Conservation (phyloP, 2,329 filamentous ascomycete genomes). For the Colletotrichum sp. region DNA sequence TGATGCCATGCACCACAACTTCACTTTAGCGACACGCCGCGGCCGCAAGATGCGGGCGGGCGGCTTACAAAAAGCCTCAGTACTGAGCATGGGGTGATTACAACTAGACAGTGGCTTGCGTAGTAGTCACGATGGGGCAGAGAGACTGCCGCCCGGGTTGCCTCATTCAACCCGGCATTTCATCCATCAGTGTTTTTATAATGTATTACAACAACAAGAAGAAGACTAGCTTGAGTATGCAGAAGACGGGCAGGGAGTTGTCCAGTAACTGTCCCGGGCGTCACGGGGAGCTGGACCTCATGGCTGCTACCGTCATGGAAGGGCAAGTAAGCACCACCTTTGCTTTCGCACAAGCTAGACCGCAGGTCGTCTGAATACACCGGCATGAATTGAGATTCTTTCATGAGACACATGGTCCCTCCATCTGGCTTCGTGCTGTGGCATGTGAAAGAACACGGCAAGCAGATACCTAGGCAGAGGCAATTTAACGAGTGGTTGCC, state of each 20-base stretch:
- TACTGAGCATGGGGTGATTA: neutral
- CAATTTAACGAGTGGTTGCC: neutral
- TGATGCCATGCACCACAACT: neutral
- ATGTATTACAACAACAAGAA: constrained; percentile 18
- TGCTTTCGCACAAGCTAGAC: neutral
- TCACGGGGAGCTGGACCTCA: neutral
- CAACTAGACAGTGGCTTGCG: constrained; percentile 8
- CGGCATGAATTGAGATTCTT: neutral
- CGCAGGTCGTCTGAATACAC: neutral
- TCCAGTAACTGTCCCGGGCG: neutral
- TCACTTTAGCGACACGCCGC: neutral
- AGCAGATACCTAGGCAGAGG: neutral
- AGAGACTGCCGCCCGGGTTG: constrained; percentile 5
- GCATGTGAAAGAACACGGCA: neutral
- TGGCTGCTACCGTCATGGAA: neutral
- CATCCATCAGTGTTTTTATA: constrained; percentile 18
- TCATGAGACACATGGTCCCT: neutral
- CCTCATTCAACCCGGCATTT: neutral
- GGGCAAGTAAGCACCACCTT: neutral
- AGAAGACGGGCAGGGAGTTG: neutral
- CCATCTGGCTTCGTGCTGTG: neutral
- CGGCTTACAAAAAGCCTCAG: neutral
- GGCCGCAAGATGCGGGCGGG: neutral
- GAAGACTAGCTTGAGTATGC: neutral
- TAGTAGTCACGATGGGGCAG: neutral